Percentiles rank a stretch among this genome's conserved stretches.
Evolutionary conservation across 2,329 filamentous ascomycete genomes (phyloP).

Genomic region (Beauveria sp.): DNA sequence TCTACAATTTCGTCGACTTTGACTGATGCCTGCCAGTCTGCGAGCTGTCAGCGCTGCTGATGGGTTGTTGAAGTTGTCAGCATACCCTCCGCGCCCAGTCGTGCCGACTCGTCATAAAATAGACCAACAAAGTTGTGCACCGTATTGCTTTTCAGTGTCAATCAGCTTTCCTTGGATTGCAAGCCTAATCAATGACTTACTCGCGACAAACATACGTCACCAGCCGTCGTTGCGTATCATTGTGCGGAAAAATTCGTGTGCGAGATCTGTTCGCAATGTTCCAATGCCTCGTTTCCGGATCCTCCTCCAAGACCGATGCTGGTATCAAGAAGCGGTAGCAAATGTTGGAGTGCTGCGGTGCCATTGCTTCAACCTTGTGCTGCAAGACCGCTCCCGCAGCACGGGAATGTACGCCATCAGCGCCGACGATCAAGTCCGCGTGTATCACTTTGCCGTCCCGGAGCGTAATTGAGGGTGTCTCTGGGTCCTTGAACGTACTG

Average conservation of each 20-base stretch:
- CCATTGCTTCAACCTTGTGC: conserved; percentile 18
- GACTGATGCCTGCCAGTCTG: conserved; percentile 26
- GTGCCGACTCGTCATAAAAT: conserved; percentile 20
- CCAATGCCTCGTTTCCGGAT: conserved; percentile 24
- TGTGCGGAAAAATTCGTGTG: conserved; percentile 18
- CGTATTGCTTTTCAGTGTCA: conserved; percentile 18
- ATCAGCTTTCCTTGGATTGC: neutral
- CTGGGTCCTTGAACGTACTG: conserved; percentile 16
- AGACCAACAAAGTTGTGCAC: conserved; percentile 28
- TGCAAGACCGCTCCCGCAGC: conserved; percentile 23
- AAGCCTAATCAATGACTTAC: conserved; percentile 13
- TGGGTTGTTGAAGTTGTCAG: neutral
- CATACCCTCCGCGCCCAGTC: conserved; percentile 16
- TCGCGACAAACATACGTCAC: conserved; percentile 27
- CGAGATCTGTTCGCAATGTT: conserved; percentile 20
- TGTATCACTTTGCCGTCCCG: conserved; percentile 19
- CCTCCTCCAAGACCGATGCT: conserved; percentile 19
- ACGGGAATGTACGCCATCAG: conserved; percentile 35
- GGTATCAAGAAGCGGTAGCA: conserved; percentile 31
- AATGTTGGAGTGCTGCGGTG: conserved; percentile 22
- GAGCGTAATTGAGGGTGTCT: conserved; percentile 21
- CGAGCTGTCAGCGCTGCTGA: neutral
- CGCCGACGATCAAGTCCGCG: conserved; percentile 23
- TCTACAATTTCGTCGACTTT: conserved; percentile 21
- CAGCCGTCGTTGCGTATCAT: conserved; percentile 19